Evolutionary conservation across 495 filamentous ascomycete species (phyloP).

Genomic region (Lichina pygmaea): DNA sequence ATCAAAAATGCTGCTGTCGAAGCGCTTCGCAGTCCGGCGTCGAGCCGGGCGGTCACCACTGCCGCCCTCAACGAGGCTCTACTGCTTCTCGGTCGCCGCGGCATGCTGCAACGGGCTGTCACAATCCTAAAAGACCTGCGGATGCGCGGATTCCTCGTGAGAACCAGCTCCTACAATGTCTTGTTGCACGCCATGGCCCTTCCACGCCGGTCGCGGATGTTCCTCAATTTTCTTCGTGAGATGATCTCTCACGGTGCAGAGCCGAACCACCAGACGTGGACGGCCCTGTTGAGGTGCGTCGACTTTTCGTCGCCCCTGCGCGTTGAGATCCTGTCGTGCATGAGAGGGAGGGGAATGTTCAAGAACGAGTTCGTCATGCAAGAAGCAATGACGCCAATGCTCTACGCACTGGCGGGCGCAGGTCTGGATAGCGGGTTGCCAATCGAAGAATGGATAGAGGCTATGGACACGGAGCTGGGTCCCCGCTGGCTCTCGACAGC

Average conservation of each 20-base stretch:
- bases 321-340: not conserved
- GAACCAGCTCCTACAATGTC: constrained; percentile 3
- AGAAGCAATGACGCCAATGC: not conserved
- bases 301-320: not conserved
- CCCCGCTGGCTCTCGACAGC: not conserved
- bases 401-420: not conserved
- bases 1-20: not conserved
- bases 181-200: not conserved
- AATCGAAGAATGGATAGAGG: not conserved
- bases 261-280: constrained; percentile 2
- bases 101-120: not conserved
- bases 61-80: not conserved
- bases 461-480: not conserved
- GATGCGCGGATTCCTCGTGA: not conserved
- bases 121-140: not conserved
- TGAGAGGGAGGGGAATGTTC: not conserved
- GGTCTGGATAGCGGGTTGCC: not conserved
- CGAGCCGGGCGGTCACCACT: not conserved
- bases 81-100: not conserved
- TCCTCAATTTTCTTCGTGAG: constrained; percentile 1
- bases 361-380: not conserved
- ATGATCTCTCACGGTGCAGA: constrained; percentile 1
- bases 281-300: not conserved
- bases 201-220: not conserved
- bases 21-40: not conserved